A percentile compares a stretch with the other conserved stretches of the same genome.
Evolutionary conservation across 495 filamentous ascomycete species (phyloP).

Genomic region (Aspergillus conjunctus): DNA sequence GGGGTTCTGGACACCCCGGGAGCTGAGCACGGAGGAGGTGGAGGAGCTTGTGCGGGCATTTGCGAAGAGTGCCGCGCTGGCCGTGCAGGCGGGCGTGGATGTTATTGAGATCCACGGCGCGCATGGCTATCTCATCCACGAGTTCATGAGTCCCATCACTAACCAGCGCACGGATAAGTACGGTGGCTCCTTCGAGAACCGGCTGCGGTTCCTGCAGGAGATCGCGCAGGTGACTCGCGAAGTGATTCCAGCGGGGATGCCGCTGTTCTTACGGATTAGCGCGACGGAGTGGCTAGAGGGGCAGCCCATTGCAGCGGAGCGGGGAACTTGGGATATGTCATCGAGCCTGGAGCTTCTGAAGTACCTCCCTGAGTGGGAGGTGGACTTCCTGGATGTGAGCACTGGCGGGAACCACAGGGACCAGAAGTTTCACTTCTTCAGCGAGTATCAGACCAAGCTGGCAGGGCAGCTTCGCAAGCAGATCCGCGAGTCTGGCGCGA

Average conservation of each 20-base stretch:
- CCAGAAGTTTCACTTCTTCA: constrained; percentile 57
- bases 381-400: constrained; percentile 78
- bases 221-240: constrained; percentile 53
- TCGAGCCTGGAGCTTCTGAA: constrained; percentile 64
- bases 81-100: constrained; percentile 68
- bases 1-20: constrained; percentile 40
- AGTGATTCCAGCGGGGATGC: constrained; percentile 62
- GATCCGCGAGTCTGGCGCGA: constrained; percentile 56
- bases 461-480: constrained; percentile 60
- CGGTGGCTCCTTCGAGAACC: constrained; percentile 60
- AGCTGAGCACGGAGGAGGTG: constrained; percentile 57
- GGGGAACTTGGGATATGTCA: constrained; percentile 65
- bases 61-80: constrained; percentile 58
- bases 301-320: constrained; percentile 39
- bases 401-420: constrained; percentile 65
- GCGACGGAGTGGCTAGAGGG: constrained; percentile 74
- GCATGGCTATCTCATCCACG: constrained; percentile 70
- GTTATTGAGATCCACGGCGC: constrained; percentile 63
- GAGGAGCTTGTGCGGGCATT: constrained; percentile 63
- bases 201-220: constrained; percentile 57
- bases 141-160: constrained; percentile 63
- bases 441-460: constrained; percentile 65
- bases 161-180: constrained; percentile 65
- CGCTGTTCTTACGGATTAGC: constrained; percentile 69
- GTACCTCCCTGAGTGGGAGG: constrained; percentile 62